Percentiles rank a stretch among this genome's conserved stretches.
Evolutionary conservation across 2,329 filamentous ascomycete species (phyloP).

Genomic region (Cercospora brassicicola): DNA sequence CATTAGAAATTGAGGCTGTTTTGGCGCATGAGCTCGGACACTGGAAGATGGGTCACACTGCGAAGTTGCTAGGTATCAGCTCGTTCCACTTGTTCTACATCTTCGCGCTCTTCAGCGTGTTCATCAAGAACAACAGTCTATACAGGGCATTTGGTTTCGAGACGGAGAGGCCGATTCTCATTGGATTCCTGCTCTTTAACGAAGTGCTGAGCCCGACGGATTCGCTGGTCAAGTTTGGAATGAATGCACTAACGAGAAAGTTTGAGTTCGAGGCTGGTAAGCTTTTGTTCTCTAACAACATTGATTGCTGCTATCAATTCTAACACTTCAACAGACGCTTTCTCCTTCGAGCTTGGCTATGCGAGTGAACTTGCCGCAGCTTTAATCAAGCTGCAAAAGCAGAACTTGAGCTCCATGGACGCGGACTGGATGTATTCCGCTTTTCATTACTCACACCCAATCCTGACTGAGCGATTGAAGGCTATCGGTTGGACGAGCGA

Average conservation of each 20-base stretch:
- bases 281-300: conserved; percentile 24
- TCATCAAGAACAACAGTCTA: conserved; percentile 90
- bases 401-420: conserved; percentile 98
- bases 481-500: conserved; percentile 83
- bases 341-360: conserved; percentile 83
- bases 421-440: conserved; percentile 97
- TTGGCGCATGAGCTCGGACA: conserved; percentile 94
- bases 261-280: conserved; percentile 92
- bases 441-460: conserved; percentile 98
- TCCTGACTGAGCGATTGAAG: conserved; percentile 86
- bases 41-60: conserved; percentile 95
- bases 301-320: not conserved
- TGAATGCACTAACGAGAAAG: conserved; percentile 92
- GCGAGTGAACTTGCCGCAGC: conserved; percentile 77
- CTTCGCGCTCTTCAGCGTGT: conserved; percentile 93
- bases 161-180: conserved; percentile 81
- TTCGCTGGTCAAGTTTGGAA: conserved; percentile 86
- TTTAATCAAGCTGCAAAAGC: conserved; percentile 95
- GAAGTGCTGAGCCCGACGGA: conserved; percentile 95
- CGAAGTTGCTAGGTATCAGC: conserved; percentile 76
- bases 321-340: conserved; percentile 60
- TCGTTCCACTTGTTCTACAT: conserved; percentile 94
- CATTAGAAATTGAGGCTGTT: conserved; percentile 90
- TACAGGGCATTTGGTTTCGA: conserved; percentile 90
- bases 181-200: conserved; percentile 96